phyloP scores from a whole-genome alignment of 768 basidiomycete genomes.

The Amanita fuliginea region DNA sequence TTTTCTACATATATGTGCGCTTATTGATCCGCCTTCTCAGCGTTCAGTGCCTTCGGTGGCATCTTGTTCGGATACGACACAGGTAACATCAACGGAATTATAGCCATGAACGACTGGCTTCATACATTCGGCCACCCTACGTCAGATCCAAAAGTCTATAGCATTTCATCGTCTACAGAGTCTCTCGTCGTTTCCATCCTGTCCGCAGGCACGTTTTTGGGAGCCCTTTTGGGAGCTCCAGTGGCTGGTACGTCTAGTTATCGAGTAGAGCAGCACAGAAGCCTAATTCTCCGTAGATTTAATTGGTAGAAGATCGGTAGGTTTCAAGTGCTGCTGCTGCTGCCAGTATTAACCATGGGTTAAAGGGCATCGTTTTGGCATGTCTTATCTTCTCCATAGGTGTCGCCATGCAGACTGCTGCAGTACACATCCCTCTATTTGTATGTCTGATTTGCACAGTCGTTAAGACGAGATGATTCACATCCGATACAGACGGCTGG shows the following conservation, averaged over 20 bases:
- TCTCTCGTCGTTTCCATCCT: slow-evolving; percentile 51
- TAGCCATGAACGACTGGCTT: slow-evolving; percentile 51
- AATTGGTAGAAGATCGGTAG: slow-evolving; percentile 40
- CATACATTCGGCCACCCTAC: slow-evolving; percentile 32
- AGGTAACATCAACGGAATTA: slow-evolving; percentile 73
- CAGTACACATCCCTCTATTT: slow-evolving; percentile 42
- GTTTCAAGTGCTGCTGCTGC: neutral
- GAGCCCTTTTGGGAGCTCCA: slow-evolving; percentile 39
- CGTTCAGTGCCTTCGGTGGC: slow-evolving; percentile 39
- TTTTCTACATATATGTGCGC: neutral
- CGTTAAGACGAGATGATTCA: neutral
- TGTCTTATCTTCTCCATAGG: slow-evolving; percentile 53
- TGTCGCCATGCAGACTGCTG: slow-evolving; percentile 54
- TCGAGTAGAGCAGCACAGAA: neutral
- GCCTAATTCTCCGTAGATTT: slow-evolving; percentile 23
- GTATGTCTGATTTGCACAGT: slow-evolving; percentile 20
- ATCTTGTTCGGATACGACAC: slow-evolving; percentile 67
- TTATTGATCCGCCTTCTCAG: slow-evolving; percentile 10
- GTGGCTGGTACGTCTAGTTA: slow-evolving; percentile 21
- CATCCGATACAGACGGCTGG: slow-evolving; percentile 29
- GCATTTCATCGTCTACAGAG: slow-evolving; percentile 37
- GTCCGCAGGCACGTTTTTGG: slow-evolving; percentile 82
- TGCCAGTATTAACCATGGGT: neutral
- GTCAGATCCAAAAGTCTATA: slow-evolving; percentile 16
- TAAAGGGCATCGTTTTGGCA: slow-evolving; percentile 47